Evolutionary conservation across 352 stramenopile genomes (phyloP).

Genomic region (Pythium guiyangense): DNA sequence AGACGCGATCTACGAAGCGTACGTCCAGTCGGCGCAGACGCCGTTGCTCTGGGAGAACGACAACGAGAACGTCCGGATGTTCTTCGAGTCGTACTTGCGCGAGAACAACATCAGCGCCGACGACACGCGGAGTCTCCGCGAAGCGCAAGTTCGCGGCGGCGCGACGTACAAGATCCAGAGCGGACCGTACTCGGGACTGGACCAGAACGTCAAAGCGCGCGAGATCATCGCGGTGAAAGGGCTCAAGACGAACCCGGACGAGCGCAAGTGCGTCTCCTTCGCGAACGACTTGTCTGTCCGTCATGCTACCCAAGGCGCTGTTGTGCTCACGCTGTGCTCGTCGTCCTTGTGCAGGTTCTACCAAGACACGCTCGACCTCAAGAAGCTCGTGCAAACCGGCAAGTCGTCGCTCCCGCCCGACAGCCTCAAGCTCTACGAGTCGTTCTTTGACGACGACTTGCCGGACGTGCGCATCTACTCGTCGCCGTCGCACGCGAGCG

Average conservation of each 20-base stretch:
- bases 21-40: slow-evolving; percentile 51
- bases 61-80: slow-evolving; percentile 72
- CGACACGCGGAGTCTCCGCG: slow-evolving; percentile 51
- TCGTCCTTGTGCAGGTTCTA: slow-evolving; percentile 34
- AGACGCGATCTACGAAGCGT: slow-evolving; percentile 71
- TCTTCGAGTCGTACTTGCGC: slow-evolving; percentile 76
- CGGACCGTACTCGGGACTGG: slow-evolving; percentile 68
- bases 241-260: slow-evolving; percentile 60
- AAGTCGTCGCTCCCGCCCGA: slow-evolving; percentile 53
- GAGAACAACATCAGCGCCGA: slow-evolving; percentile 74
- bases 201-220: slow-evolving; percentile 78
- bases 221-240: slow-evolving; percentile 71
- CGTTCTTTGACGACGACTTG: slow-evolving; percentile 72
- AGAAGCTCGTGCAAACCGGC: slow-evolving; percentile 49
- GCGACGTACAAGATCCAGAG: slow-evolving; percentile 80
- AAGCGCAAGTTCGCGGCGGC: slow-evolving; percentile 62
- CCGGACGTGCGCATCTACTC: slow-evolving; percentile 51
- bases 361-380: slow-evolving; percentile 63
- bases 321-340: neutral
- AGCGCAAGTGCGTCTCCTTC: slow-evolving; percentile 36
- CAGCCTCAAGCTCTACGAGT: slow-evolving; percentile 76
- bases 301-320: too few relatives aligned
- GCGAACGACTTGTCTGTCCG: neutral
- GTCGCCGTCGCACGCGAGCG: slow-evolving; percentile 7
- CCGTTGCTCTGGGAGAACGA: slow-evolving; percentile 76